Percentiles rank a stretch among this genome's conserved stretches.
phyloP scores from a whole-genome alignment of 2,329 filamentous ascomycete species.

The Fusarium sulawesiense region DNA sequence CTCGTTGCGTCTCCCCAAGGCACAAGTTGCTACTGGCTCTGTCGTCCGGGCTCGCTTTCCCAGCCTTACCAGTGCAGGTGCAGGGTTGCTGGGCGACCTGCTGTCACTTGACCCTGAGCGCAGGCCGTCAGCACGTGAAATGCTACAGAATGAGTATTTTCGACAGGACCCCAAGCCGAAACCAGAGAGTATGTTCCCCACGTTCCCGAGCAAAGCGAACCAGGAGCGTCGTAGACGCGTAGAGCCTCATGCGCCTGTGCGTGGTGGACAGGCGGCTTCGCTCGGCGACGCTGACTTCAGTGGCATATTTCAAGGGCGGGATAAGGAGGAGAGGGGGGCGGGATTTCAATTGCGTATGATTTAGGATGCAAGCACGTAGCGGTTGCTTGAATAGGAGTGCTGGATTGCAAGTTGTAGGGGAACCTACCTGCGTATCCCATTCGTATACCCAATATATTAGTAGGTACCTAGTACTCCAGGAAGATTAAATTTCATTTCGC shows the following conservation, averaged over 20 bases:
- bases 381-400: neutral
- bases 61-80: constrained; percentile 80
- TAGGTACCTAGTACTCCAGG: neutral
- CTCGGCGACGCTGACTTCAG: constrained; percentile 72
- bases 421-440: neutral
- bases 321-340: constrained; percentile 72
- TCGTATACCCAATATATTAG: constrained; percentile 2
- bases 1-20: constrained; percentile 75
- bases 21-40: constrained; percentile 56
- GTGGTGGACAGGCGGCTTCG: constrained; percentile 72
- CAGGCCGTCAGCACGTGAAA: constrained; percentile 77
- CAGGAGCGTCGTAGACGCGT: constrained; percentile 82
- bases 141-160: constrained; percentile 87
- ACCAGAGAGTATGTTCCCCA: constrained; percentile 91
- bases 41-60: constrained; percentile 83
- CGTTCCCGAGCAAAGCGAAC: constrained; percentile 94
- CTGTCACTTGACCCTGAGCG: constrained; percentile 78
- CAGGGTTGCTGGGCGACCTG: constrained; percentile 74
- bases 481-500: neutral
- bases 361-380: constrained; percentile 27
- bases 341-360: constrained; percentile 74
- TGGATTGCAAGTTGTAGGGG: neutral
- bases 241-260: constrained; percentile 82
- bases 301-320: constrained; percentile 75
- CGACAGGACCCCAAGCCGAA: constrained; percentile 90